phyloP scores from a whole-genome alignment of 257 asterid genomes.

The Solanum lycopersicoides region DNA sequence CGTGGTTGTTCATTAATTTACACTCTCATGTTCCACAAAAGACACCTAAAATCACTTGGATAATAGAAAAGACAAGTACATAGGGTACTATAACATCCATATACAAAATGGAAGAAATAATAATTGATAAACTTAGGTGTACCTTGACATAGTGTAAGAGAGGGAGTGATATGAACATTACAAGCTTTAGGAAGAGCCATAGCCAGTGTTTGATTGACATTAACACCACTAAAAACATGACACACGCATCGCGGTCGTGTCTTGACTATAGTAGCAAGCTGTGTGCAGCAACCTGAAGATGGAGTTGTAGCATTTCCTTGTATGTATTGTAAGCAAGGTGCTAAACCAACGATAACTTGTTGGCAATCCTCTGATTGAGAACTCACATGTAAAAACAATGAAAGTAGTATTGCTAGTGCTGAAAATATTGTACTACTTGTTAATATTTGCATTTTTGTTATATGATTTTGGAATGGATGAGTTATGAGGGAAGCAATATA shows the following conservation, averaged over 20 bases:
- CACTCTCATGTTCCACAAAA: neutral
- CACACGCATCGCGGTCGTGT: slow-evolving; percentile 45
- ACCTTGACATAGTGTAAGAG: slow-evolving; percentile 37
- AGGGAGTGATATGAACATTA: slow-evolving; percentile 38
- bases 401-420: slow-evolving; percentile 3
- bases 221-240: slow-evolving; percentile 26
- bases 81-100: neutral
- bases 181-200: slow-evolving; percentile 40
- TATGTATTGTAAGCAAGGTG: slow-evolving; percentile 45
- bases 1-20: neutral
- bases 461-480: neutral
- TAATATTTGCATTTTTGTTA: neutral
- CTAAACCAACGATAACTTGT: slow-evolving; percentile 20
- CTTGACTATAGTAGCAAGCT: slow-evolving; percentile 25
- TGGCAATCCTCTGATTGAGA: slow-evolving; percentile 40
- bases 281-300: slow-evolving; percentile 42
- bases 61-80: neutral
- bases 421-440: neutral
- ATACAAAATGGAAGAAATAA: neutral
- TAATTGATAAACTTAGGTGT: neutral
- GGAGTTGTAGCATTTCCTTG: slow-evolving; percentile 42
- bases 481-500: neutral
- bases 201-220: slow-evolving; percentile 40
- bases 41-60: neutral
- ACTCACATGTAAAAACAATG: neutral